Base-by-base conservation (phyloP, 768 basidiomycete genomes). In the Termitomyces titanicus region DNA sequence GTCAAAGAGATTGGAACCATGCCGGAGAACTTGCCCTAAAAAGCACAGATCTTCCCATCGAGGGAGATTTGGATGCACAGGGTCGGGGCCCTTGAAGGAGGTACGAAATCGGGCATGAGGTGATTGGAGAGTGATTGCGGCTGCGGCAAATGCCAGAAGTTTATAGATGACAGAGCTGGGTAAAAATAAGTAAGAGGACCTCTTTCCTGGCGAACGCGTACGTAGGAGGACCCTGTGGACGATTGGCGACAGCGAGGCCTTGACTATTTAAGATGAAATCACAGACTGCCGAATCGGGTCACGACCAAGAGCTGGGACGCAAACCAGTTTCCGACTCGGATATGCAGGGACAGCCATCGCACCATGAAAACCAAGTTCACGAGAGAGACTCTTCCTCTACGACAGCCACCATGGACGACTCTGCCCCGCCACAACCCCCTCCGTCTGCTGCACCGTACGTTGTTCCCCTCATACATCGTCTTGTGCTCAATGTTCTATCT, bases 391-490 rank as follows among this genome's bases (percentile, higher is more conserved):
- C 56, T 46, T 45, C 51, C 24, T 57, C 58, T 55, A 40, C 54
- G 29, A 58, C 55, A 29, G 39, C 53, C 48, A 55, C 47, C 48
- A 63, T 61, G 61, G 64, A 65, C 55, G 57, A 61, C 31, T 42
- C 54, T 15, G 29, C 56, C 33, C 52, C 54, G 34, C 42, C 46
- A 29, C 50, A 47, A 51, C 38, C 60, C 35, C 27, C 48, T 2
- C 12, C 53, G n/a, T 47, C 58, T 29, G 22, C 56, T 39, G 56
- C 51, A 7, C 66, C 66, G 66, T 67, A 61, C 46, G 66, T 63
- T 5, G 48, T 18, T 24, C 9, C 3, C 25, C 40, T 17, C 4
- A 10, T 18, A 20, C 2, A 5, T 4, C 22, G 12, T 27, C 20
- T 47, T n/a, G 13, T 18, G 5, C 50, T 35, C 29, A 47, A 13